phyloP scores from a whole-genome alignment of 768 basidiomycete genomes.

The Amanita molliuscula region DNA sequence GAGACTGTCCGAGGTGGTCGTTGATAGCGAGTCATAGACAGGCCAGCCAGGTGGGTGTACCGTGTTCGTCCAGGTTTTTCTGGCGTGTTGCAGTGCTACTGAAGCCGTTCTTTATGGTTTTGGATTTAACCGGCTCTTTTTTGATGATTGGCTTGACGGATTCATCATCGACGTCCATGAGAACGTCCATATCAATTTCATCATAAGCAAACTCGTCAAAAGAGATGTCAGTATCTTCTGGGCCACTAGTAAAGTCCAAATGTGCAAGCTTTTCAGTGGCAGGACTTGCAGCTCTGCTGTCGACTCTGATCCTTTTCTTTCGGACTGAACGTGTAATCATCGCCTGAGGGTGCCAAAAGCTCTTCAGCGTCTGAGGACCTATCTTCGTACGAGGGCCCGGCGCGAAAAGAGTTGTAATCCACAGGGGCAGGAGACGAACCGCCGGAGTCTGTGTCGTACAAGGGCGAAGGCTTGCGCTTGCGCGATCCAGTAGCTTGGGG shows the following conservation, averaged over 20 bases:
- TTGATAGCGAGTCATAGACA: conserved; percentile 64
- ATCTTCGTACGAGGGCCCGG: conserved; percentile 23
- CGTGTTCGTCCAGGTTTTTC: conserved; percentile 36
- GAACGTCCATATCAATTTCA: conserved; percentile 52
- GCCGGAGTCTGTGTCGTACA: conserved; percentile 26
- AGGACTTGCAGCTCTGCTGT: conserved; percentile 38
- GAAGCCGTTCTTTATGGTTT: conserved; percentile 15
- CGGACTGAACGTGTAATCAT: conserved; percentile 59
- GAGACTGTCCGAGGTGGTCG: conserved; percentile 49
- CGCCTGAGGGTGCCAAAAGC: conserved; percentile 33
- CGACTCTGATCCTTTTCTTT: conserved; percentile 48
- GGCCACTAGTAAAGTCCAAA: conserved; percentile 46
- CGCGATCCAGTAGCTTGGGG: conserved; percentile 25
- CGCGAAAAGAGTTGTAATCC: conserved; percentile 22
- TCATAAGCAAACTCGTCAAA: conserved; percentile 32
- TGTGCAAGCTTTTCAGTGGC: conserved; percentile 47
- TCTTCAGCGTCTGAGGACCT: conserved; percentile 40
- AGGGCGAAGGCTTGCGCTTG: conserved; percentile 61
- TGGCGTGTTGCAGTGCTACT: conserved; percentile 5
- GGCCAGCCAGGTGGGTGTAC: conserved; percentile 57
- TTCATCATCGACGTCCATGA: conserved; percentile 49
- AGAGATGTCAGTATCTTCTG: conserved; percentile 30
- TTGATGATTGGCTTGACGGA: conserved; percentile 23
- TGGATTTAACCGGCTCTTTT: conserved; percentile 17
- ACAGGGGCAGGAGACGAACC: conserved; percentile 23